These are phyloP conservation scores for Globisporangium canariense DNA, from an alignment of 352 stramenopile species.

Conservation along the genomic window DNA sequence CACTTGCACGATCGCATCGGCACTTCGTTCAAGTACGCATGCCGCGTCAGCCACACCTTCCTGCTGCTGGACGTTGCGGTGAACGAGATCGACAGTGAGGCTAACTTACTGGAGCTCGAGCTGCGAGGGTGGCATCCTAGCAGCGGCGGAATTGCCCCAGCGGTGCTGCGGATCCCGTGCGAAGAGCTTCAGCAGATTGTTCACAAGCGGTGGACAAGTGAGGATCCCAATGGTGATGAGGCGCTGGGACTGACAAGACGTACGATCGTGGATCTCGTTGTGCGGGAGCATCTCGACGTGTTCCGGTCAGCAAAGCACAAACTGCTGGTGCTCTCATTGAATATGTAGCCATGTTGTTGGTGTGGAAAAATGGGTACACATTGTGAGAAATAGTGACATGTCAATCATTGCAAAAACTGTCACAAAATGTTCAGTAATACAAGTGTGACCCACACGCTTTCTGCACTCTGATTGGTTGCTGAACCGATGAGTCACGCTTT, in stretches of 20 bases:
- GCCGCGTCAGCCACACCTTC: conserved; percentile 27
- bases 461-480: conserved; percentile 1
- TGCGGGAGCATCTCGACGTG: conserved; percentile 29
- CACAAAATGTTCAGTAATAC: too few species aligned
- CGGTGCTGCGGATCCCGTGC: conserved; percentile 21
- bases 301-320: conserved; percentile 29
- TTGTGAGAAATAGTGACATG: neutral
- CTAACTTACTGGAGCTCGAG: conserved; percentile 23
- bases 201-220: neutral
- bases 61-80: conserved; percentile 21
- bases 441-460: neutral
- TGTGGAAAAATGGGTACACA: neutral
- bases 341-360: conserved; percentile 13
- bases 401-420: neutral
- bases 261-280: conserved; percentile 19
- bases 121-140: conserved; percentile 25
- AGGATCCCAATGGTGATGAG: neutral
- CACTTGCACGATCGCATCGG: conserved; percentile 15
- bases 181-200: conserved; percentile 15
- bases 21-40: conserved; percentile 20
- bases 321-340: conserved; percentile 26
- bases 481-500: neutral
- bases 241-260: conserved; percentile 8
- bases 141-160: conserved; percentile 6
- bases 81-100: conserved; percentile 24